phyloP scores from a whole-genome alignment of 2,329 filamentous ascomycete genomes.

The Aspergillus pseudotamarii region DNA sequence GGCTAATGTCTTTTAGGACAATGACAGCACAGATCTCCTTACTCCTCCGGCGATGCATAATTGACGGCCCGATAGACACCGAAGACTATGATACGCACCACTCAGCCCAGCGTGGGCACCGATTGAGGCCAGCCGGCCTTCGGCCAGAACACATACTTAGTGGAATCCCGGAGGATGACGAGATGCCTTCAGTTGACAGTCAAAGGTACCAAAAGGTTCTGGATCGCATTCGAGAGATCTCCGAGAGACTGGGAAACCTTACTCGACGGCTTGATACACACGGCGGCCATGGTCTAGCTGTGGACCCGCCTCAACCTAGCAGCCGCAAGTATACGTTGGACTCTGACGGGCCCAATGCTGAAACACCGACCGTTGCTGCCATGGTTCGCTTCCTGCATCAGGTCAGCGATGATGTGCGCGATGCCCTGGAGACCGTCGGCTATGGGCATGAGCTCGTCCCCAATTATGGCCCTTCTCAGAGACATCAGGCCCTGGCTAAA shows the following conservation, averaged over 20 bases:
- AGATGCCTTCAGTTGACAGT: background rate
- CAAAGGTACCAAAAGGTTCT: background rate
- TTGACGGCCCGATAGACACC: background rate
- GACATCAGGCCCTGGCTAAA: background rate
- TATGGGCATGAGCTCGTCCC: background rate
- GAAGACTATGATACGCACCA: background rate
- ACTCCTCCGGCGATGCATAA: background rate
- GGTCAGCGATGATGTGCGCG: background rate
- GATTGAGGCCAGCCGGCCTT: background rate
- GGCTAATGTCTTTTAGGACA: background rate
- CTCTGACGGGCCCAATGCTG: rapidly evolving
- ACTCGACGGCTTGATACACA: background rate
- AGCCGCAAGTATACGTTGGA: background rate
- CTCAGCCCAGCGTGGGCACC: background rate
- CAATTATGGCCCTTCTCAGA: background rate
- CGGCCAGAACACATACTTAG: background rate
- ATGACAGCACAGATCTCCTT: background rate
- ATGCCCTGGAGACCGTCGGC: background rate
- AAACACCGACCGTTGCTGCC: background rate
- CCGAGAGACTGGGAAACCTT: background rate
- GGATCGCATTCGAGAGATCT: background rate
- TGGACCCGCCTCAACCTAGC: background rate
- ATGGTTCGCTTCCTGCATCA: background rate
- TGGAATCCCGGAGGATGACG: background rate
- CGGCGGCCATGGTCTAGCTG: background rate